phyloP scores from a whole-genome alignment of 192 early-diverging fungal species.

The Funneliformis geosporum region DNA sequence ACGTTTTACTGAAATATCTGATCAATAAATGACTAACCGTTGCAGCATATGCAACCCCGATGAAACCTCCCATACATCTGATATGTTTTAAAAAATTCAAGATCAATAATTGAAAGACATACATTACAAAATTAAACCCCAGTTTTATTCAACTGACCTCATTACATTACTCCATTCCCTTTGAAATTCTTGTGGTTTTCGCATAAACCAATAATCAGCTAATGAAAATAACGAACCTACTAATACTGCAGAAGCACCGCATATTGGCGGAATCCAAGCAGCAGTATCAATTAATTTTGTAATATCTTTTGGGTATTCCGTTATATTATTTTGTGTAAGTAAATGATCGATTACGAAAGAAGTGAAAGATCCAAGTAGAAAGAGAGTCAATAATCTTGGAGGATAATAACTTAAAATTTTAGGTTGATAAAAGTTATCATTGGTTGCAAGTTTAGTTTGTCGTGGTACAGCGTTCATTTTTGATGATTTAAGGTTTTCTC shows the following conservation, averaged over 20 bases:
- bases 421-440: neutral
- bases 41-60: slow-evolving; percentile 67
- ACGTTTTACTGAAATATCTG: neutral
- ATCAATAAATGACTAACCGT: slow-evolving; percentile 35
- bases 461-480: neutral
- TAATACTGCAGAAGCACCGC: slow-evolving; percentile 58
- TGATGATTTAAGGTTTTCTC: neutral
- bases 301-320: slow-evolving; percentile 49
- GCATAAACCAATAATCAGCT: slow-evolving; percentile 51
- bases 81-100: neutral
- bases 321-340: slow-evolving; percentile 60
- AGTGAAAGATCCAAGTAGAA: slow-evolving; percentile 62
- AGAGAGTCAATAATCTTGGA: slow-evolving; percentile 57
- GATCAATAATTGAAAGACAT: neutral
- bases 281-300: slow-evolving; percentile 54
- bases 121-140: neutral
- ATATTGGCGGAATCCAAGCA: slow-evolving; percentile 63
- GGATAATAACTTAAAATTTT: slow-evolving; percentile 42
- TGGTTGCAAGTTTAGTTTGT: neutral
- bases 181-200: slow-evolving; percentile 41
- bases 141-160: slow-evolving; percentile 41
- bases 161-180: slow-evolving; percentile 59
- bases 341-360: slow-evolving; percentile 65
- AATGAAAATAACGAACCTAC: slow-evolving; percentile 64
- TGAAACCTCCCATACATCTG: slow-evolving; percentile 53